Base-by-base conservation (phyloP, 2,329 filamentous ascomycete genomes). In the Colletotrichum sp. region DNA sequence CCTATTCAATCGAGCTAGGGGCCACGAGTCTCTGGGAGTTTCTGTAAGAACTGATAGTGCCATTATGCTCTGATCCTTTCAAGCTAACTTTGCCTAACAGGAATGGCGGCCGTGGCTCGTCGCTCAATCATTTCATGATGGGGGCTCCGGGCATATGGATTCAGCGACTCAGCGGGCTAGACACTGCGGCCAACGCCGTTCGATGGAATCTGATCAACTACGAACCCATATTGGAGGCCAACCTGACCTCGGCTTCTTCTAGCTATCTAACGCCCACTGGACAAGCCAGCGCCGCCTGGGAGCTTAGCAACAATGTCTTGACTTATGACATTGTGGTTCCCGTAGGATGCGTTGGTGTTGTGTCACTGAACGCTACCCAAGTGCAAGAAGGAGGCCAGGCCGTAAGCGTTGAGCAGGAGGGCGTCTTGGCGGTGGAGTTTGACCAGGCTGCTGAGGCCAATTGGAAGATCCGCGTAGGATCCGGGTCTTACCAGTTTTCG, bases 121-220 rank as follows among this genome's bases (percentile, higher is more conserved):
- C 71, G 9, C 16, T 44, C 18, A 78, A 77, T 60, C 77, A 77
- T 59, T 78, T 77, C 75, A 78, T 77, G 75, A 70, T 68, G 16
- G 71, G 75, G 0, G 68, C 62, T 59, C 71, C 68, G 5, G 75
- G 77, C 39, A 6, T 34, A 3, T 78, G 76, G 71, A 63, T 78
- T 24, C 16, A 74, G 21, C 28, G 63, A 39, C 70, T 78, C 10
- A 69, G 62, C 16, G 75, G 76, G 10, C 70, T 13, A 16, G 6
- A 18, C 21, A 66, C 28, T 18, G 13, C 9, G 30, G 24, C 5
- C n/a, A 44, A 18, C 32, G 44, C 4, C 8, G 64, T 77, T 9
- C 71, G 28, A 13, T 78, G 76, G 74, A 32, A 10, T 28, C 12
- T 65, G 67, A 68, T 75, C 16, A 57, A 69, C n/a, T 78, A 68